phyloP scores from a whole-genome alignment of 1,139 yeast species.

The Debaryomycetaceae sp. region DNA sequence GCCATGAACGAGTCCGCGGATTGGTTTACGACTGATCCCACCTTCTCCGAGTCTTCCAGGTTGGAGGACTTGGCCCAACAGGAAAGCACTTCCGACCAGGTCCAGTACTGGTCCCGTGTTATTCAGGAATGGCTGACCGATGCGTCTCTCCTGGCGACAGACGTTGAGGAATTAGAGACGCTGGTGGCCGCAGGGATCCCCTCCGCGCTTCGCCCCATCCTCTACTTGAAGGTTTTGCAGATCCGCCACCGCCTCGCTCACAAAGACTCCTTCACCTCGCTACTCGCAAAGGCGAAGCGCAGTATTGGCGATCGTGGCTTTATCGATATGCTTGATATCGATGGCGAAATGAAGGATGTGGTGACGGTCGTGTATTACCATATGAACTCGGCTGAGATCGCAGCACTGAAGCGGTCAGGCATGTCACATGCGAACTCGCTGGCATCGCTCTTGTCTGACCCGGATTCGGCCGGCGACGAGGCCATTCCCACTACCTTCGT shows the following conservation, averaged over 20 bases:
- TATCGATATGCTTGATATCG: slow-evolving; percentile 12
- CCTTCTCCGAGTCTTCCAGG: not conserved
- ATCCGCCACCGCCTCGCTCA: slow-evolving; percentile 21
- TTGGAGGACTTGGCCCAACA: not conserved
- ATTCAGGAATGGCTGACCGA: slow-evolving; percentile 14
- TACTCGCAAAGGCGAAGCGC: slow-evolving; percentile 20
- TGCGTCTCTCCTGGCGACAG: slow-evolving; percentile 9
- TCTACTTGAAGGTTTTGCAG: slow-evolving; percentile 25
- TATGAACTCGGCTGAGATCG: slow-evolving; percentile 12
- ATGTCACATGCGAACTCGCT: slow-evolving; percentile 3
- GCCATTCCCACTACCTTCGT: slow-evolving; percentile 15
- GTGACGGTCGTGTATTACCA: slow-evolving; percentile 25
- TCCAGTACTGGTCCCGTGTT: slow-evolving; percentile 15
- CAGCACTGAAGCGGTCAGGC: slow-evolving; percentile 4
- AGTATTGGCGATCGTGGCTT: slow-evolving; percentile 7
- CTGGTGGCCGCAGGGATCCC: slow-evolving; percentile 26
- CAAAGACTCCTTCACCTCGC: slow-evolving; percentile 18
- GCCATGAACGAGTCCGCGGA: slow-evolving; percentile 28
- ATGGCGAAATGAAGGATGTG: slow-evolving; percentile 14
- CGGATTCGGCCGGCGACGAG: slow-evolving; percentile 4
- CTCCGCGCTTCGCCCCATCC: slow-evolving; percentile 14
- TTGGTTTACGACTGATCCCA: slow-evolving; percentile 7
- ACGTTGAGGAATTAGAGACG: slow-evolving; percentile 14
- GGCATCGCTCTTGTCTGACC: slow-evolving; percentile 5
- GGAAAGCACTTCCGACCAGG: slow-evolving; percentile 2